Percentiles rank a stretch among this genome's conserved stretches.
These are phyloP conservation scores for Diaporthe longicolla DNA, from an alignment of 2,329 filamentous ascomycete species.

Conservation along the genomic window DNA sequence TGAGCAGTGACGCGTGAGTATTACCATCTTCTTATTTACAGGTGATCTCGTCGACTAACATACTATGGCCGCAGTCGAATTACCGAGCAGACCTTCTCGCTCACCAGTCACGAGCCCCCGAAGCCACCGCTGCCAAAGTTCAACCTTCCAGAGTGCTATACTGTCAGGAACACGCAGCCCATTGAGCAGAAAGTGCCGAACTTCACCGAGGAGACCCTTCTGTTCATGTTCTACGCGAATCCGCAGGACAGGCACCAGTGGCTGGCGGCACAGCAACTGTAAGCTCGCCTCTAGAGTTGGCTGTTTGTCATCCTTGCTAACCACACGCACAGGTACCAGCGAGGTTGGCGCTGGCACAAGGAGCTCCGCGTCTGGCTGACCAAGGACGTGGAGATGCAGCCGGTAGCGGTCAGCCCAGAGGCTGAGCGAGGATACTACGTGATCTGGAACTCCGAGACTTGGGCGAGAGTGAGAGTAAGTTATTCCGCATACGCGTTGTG, in stretches of 20 bases:
- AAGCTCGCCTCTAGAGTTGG: constrained; percentile 48
- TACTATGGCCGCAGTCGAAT: constrained; percentile 58
- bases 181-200: constrained; percentile 76
- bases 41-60: constrained; percentile 42
- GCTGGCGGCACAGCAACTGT: constrained; percentile 75
- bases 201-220: constrained; percentile 78
- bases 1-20: constrained; percentile 70
- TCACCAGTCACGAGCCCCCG: constrained; percentile 72
- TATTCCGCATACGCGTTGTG: constrained; percentile 1
- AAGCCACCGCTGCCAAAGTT: constrained; percentile 71
- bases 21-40: background rate
- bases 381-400: constrained; percentile 76
- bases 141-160: constrained; percentile 75
- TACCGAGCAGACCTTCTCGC: constrained; percentile 72
- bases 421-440: constrained; percentile 77
- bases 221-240: constrained; percentile 79
- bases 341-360: constrained; percentile 80
- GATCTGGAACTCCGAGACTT: constrained; percentile 74
- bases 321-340: constrained; percentile 63
- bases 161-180: constrained; percentile 75
- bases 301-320: background rate
- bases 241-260: constrained; percentile 74
- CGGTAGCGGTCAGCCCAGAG: constrained; percentile 69
- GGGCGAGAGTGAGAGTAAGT: constrained; percentile 75
- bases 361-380: constrained; percentile 77